These are phyloP conservation scores for Solanum corneliomulleri DNA, from an alignment of 257 asterid species.

Conservation along the genomic window DNA sequence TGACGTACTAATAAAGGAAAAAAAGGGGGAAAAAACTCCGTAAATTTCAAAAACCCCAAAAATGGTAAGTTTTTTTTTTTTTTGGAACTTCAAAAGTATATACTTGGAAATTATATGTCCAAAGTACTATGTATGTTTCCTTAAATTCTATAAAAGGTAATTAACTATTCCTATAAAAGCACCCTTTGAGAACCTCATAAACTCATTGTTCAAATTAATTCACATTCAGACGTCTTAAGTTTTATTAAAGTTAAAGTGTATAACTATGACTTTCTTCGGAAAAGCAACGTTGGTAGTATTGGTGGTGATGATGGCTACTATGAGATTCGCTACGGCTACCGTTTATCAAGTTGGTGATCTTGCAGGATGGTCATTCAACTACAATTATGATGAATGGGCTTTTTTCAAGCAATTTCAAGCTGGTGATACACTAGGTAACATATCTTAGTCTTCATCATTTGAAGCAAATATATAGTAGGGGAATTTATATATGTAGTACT, in stretches of 20 bases:
- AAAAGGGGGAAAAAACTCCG: no score
- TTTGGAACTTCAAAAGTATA: neutral
- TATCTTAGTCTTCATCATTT: no score
- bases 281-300: neutral
- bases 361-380: neutral
- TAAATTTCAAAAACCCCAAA: no score
- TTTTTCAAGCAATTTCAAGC: no score
- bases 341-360: neutral
- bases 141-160: neutral
- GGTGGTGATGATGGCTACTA: neutral
- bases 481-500: no score
- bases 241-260: neutral
- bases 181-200: neutral
- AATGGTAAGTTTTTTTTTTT: no score
- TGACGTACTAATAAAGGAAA: neutral
- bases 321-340: neutral
- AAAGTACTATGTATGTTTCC: neutral
- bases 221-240: neutral
- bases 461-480: no score
- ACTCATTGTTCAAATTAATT: neutral
- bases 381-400: no score
- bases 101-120: neutral
- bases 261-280: neutral
- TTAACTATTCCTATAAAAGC: neutral
- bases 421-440: no score